Base-by-base conservation (phyloP, 2,329 filamentous ascomycete genomes). In the Colletotrichum sp. region DNA sequence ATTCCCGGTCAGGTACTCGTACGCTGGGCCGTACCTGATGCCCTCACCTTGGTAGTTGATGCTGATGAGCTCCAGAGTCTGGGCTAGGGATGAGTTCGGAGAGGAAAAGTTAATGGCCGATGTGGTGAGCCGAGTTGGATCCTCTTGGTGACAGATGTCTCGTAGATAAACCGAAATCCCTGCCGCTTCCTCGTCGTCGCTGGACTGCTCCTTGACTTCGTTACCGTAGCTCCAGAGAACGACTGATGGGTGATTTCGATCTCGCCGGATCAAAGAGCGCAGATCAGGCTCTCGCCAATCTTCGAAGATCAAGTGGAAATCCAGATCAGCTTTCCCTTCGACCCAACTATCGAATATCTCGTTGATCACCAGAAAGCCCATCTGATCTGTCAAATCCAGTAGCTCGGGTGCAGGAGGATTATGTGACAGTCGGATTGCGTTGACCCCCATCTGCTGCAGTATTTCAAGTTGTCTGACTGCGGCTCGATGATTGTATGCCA, bases 31-130 rank as follows among this genome's bases (percentile, higher is more conserved):
- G 9, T 60, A 30, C 57, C 57, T 13, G 4, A 60, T 32, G 21
- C 57, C 57, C 9, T 60, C 57, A 0, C 57, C 57, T 60, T 60
- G 57, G 9, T 60, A 60, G 26, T 60, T 60, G 21, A 60, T 15
- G 26, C 57, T 60, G 2, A 60, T 60, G 24, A 60, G 24, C 7
- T 60, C 57, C 57, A 60, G 26, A 18, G 57, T 28, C 12, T 32
- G 16, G 2, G 57, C 24, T 0, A 60, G 8, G 0, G 16, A 30
- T 0, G 57, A n/a, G 3, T 30, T 60, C 3, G 57, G 57, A 18
- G 57, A 18, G 1, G 57, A 60, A 26, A 24, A 10, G 57, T 60
- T 7, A 4, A 60, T 28, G 1, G 26, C 57, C 26, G 26, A 24
- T 18, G 57, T 60, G 57, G 21, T 60, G 2, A 60, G 57, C 3